A percentile compares a stretch with the other conserved stretches of the same genome.
These are phyloP conservation scores for Somion occarium DNA, from an alignment of 1,284 basidiomycete species.

Conservation along the genomic window DNA sequence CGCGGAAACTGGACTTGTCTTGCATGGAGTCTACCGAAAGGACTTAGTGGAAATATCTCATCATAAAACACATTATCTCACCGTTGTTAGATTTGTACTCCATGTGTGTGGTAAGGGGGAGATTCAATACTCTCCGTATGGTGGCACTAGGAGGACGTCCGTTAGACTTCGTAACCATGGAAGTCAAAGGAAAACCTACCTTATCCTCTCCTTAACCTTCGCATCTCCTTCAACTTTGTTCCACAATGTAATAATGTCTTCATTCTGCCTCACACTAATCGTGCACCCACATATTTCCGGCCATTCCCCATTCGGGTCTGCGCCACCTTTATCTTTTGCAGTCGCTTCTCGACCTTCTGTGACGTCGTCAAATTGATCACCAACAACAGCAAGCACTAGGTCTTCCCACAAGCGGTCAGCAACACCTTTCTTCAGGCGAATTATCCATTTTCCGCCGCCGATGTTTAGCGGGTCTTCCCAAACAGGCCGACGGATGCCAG, in stretches of 20 bases:
- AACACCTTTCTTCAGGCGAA: conserved; percentile 79
- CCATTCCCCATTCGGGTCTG: conserved; percentile 33
- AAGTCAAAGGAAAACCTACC: conserved; percentile 34
- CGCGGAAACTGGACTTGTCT: conserved; percentile 76
- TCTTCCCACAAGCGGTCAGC: conserved; percentile 83
- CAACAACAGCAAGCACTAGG: conserved; percentile 71
- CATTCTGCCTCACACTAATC: conserved; percentile 76
- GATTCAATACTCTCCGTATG: conserved; percentile 59
- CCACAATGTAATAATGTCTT: conserved; percentile 82
- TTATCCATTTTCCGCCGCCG: conserved; percentile 89
- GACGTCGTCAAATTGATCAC: conserved; percentile 68
- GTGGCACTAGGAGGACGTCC: conserved; percentile 48
- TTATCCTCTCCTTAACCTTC: conserved; percentile 66
- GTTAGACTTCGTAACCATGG: neutral
- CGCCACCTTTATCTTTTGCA: conserved; percentile 19
- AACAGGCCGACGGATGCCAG: conserved; percentile 74
- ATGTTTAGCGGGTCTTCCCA: conserved; percentile 90
- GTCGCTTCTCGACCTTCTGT: neutral
- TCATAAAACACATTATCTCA: conserved; percentile 25
- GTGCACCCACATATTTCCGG: conserved; percentile 84
- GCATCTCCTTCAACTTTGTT: conserved; percentile 65
- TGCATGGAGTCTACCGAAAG: conserved; percentile 66
- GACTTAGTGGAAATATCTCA: neutral
- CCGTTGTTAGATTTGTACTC: conserved; percentile 86
- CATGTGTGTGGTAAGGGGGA: conserved; percentile 69